These are phyloP conservation scores for Salix caprea DNA, from an alignment of 345 rosid species.

Conservation along the genomic window DNA sequence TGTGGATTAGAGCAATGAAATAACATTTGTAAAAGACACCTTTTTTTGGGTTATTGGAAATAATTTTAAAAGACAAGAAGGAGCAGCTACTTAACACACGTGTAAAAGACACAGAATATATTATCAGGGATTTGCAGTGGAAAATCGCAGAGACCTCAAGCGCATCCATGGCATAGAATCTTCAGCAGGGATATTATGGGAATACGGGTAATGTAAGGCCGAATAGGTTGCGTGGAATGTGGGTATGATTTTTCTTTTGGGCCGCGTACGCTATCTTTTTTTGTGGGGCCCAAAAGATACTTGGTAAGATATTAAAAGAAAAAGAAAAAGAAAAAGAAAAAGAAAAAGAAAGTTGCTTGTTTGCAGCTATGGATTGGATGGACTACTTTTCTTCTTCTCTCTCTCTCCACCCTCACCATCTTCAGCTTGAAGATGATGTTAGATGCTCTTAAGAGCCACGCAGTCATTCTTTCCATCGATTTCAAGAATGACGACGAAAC, in stretches of 20 bases:
- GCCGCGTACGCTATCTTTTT: slow-evolving; percentile 47
- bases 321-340: neutral
- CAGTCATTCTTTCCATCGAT: neutral
- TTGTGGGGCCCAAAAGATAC: slow-evolving; percentile 13
- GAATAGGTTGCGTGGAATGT: slow-evolving; percentile 38
- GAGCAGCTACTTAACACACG: neutral
- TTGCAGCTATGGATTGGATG: slow-evolving; percentile 5
- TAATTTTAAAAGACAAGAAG: neutral
- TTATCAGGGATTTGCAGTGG: neutral
- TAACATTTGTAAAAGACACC: too few species aligned
- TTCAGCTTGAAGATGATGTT: neutral
- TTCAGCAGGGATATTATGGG: neutral
- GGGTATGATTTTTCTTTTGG: slow-evolving; percentile 53
- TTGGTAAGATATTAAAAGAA: neutral
- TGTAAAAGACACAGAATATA: neutral
- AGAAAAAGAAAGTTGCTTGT: neutral
- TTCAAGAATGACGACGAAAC: neutral
- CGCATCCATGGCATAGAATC: neutral
- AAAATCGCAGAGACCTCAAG: neutral
- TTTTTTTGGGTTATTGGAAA: neutral
- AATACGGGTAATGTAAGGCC: slow-evolving; percentile 10
- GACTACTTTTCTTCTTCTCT: slow-evolving; percentile 10
- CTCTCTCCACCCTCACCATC: neutral
- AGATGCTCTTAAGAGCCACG: slow-evolving; percentile 28
- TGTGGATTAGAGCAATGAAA: too few species aligned